phyloP scores from a whole-genome alignment of 116 monocot species.

The Thalassia testudinum region DNA sequence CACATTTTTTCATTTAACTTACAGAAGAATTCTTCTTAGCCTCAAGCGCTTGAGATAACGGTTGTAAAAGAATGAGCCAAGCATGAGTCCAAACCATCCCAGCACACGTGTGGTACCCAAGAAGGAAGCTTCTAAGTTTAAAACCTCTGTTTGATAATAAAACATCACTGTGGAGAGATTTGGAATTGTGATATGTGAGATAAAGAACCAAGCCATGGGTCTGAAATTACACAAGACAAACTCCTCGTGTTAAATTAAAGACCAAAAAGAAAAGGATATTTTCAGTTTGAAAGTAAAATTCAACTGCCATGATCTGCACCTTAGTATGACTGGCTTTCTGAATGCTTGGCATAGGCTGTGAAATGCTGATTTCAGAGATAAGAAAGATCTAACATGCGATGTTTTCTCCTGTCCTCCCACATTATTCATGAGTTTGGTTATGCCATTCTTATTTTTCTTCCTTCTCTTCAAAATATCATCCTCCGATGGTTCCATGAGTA shows the following conservation, averaged over 20 bases:
- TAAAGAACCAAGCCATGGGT: conserved; percentile 88
- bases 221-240: conserved; percentile 12
- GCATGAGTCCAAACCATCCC: conserved; percentile 67
- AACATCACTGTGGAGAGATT: conserved; percentile 76
- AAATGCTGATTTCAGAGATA: conserved; percentile 37
- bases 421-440: conserved; percentile 1
- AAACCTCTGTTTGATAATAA: conserved; percentile 72
- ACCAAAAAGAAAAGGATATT: not conserved
- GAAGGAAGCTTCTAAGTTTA: conserved; percentile 68
- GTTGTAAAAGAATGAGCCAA: conserved; percentile 66
- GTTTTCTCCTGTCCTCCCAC: conserved; percentile 5
- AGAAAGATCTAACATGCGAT: conserved; percentile 7
- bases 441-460: conserved; percentile 10
- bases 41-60: conserved; percentile 47
- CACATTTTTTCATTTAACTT: too few relatives aligned
- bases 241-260: not conserved
- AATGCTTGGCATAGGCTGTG: conserved; percentile 42
- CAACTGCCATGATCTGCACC: conserved; percentile 16
- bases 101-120: conserved; percentile 65
- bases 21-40: conserved; percentile 62
- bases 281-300: not conserved
- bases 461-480: conserved; percentile 17
- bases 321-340: conserved; percentile 44
- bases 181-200: conserved; percentile 55
- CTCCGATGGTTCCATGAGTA: conserved; percentile 9